Percentiles rank a stretch among this genome's conserved stretches.
Conservation (phyloP, 257 asterid species). For the Solanum chaucha region DNA sequence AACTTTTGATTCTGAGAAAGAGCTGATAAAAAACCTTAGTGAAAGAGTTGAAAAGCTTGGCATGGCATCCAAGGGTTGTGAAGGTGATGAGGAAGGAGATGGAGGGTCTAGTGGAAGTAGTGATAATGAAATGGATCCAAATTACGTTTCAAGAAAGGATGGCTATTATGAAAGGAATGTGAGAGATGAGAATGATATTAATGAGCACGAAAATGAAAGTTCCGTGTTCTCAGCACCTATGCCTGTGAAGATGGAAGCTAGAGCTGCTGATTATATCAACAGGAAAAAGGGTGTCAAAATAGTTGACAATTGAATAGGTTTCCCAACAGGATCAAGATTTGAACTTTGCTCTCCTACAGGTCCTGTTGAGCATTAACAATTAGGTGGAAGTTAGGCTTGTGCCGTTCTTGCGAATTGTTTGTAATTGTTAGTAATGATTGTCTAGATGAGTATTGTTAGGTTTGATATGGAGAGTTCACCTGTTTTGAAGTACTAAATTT, state of each 20-base stretch:
- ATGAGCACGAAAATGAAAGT: constrained; percentile 1
- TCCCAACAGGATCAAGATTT: not conserved
- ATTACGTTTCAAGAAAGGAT: constrained; percentile 1
- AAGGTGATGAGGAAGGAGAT: constrained; percentile 26
- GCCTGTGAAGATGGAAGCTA: constrained; percentile 48
- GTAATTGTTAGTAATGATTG: not conserved
- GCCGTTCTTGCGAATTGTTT: not conserved
- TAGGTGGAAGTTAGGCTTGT: not conserved
- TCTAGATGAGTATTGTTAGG: not conserved
- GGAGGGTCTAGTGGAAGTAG: constrained; percentile 28
- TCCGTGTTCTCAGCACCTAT: constrained; percentile 39
- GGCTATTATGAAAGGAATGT: not conserved
- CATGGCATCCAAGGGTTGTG: constrained; percentile 16
- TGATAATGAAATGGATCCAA: constrained; percentile 27
- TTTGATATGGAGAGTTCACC: not conserved
- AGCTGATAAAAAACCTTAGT: constrained; percentile 17
- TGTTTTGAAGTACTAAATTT: not conserved
- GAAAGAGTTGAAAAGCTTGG: constrained; percentile 41
- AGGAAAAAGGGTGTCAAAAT: constrained; percentile 18
- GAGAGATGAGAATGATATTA: not conserved
- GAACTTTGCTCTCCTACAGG: not conserved
- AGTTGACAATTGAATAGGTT: not conserved
- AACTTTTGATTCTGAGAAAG: constrained; percentile 12
- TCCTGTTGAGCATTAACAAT: not conserved
- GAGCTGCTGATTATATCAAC: constrained; percentile 10